Percentiles rank a stretch among this genome's conserved stretches.
Conservation (phyloP, 78 protist species). For the Dictyostelium citrinum region DNA sequence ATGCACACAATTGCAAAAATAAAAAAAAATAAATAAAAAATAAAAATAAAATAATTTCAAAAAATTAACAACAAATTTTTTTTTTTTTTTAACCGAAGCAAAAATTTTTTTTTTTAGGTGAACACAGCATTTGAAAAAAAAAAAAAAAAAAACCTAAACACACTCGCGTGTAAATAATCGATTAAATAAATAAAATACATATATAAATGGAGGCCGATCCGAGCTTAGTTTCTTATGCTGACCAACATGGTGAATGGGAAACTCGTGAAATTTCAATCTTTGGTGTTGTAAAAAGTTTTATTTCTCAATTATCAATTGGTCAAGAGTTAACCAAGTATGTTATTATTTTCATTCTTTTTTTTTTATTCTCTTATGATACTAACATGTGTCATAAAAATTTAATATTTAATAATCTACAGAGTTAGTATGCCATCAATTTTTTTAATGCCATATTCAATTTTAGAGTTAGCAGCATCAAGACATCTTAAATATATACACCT, state of each 20-base stretch:
- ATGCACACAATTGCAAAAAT: not conserved
- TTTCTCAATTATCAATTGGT: slow-evolving; percentile 66
- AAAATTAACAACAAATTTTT: not conserved
- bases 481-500: slow-evolving; percentile 50
- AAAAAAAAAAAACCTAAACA: not conserved
- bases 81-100: not conserved
- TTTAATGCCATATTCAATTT: slow-evolving; percentile 72
- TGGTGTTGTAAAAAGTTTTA: slow-evolving; percentile 74
- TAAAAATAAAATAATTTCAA: not conserved
- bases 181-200: not conserved
- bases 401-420: too few relatives aligned
- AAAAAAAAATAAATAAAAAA: not conserved
- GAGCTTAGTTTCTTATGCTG: slow-evolving; percentile 38
- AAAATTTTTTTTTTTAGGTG: not conserved
- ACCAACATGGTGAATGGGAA: slow-evolving; percentile 77
- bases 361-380: too few relatives aligned
- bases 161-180: not conserved
- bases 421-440: slow-evolving; percentile 75
- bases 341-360: not conserved
- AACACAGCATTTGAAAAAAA: not conserved
- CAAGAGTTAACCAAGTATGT: slow-evolving; percentile 74
- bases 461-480: slow-evolving; percentile 65
- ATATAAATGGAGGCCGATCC: slow-evolving; percentile 44
- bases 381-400: too few relatives aligned
- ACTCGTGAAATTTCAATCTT: slow-evolving; percentile 60